phyloP scores from a whole-genome alignment of 164 flowering plant species.

The Macadamia integrifolia region DNA sequence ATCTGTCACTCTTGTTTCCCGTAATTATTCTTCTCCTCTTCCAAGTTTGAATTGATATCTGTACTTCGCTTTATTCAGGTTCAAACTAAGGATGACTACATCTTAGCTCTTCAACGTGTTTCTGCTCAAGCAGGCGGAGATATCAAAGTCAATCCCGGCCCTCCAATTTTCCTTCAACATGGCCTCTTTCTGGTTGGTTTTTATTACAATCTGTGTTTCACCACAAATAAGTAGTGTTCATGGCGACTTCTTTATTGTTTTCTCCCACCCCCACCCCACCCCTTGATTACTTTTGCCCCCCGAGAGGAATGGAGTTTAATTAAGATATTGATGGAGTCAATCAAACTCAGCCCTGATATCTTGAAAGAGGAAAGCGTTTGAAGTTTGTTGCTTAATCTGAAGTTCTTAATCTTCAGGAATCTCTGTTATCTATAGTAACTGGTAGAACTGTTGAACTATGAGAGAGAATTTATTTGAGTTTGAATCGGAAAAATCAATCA shows the following conservation, averaged over 20 bases:
- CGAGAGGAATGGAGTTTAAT: background rate
- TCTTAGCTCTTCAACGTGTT: conserved; percentile 70
- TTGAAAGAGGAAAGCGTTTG: background rate
- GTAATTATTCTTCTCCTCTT: no score
- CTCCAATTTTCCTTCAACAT: conserved; percentile 77
- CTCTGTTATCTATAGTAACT: no score
- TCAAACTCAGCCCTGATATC: background rate
- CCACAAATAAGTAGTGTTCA: background rate
- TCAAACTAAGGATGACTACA: conserved; percentile 72
- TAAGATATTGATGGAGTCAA: background rate
- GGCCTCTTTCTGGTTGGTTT: conserved; percentile 74
- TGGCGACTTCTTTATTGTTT: no score
- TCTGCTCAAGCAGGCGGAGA: conserved; percentile 29
- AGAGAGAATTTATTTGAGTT: no score
- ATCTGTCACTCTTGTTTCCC: no score
- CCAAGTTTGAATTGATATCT: background rate
- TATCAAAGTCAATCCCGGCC: conserved; percentile 28
- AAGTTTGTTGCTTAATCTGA: no score
- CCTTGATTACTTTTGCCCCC: no score
- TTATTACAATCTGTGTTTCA: background rate
- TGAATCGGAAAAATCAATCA: no score
- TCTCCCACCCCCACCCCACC: no score
- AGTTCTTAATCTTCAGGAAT: no score
- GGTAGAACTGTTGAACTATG: no score
- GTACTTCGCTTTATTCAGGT: conserved; percentile 29